Conservation (phyloP, 257 asterid genomes). For the Datura wrightii region DNA sequence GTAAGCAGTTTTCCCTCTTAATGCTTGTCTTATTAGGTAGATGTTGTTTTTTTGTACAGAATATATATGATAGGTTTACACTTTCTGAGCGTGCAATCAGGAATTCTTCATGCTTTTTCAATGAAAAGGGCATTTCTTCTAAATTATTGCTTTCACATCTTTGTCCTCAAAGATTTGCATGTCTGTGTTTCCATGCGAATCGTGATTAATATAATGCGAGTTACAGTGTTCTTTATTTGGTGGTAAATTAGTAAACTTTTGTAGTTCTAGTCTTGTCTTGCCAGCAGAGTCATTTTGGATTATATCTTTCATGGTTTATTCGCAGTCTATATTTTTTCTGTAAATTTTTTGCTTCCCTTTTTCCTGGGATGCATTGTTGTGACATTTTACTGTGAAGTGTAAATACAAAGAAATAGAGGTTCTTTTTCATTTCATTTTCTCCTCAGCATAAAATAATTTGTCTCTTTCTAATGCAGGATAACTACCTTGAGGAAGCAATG, state of each 20-base stretch:
- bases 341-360: background rate
- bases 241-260: background rate
- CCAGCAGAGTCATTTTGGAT: background rate
- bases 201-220: background rate
- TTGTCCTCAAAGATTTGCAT: slow-evolving; percentile 3
- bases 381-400: background rate
- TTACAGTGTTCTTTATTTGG: background rate
- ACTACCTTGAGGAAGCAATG: slow-evolving; percentile 99
- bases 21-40: background rate
- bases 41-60: background rate
- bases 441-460: background rate
- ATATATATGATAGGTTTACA: background rate
- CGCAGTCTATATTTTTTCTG: background rate
- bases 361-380: background rate
- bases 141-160: background rate
- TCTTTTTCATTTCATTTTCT: background rate
- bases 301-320: background rate
- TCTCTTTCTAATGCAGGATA: slow-evolving; percentile 62
- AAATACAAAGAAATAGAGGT: background rate
- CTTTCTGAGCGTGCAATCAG: background rate
- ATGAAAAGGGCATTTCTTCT: background rate
- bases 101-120: background rate
- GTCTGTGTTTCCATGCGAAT: background rate
- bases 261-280: background rate
- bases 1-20: slow-evolving; percentile 41